Evolutionary conservation across 2,329 filamentous ascomycete species (phyloP).

Genomic region (Fusarium multiceps): DNA sequence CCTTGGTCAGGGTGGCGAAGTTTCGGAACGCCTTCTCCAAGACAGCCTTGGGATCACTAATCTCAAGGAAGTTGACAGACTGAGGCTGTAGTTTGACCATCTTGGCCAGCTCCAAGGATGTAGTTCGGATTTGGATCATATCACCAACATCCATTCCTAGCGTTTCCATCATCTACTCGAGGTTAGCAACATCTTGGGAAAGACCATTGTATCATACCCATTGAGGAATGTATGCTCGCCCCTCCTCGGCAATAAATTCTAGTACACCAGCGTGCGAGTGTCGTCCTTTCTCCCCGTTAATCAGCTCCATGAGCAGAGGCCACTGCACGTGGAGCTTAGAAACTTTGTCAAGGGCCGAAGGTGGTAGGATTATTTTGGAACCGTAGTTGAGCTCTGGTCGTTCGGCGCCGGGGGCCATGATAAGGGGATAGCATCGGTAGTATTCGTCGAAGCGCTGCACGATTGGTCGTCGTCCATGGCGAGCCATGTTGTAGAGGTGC

Average conservation of each 20-base stretch:
- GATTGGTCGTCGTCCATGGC: slow-evolving; percentile 60
- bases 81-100: slow-evolving; percentile 98
- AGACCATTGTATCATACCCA: slow-evolving; percentile 70
- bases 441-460: slow-evolving; percentile 94
- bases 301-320: slow-evolving; percentile 95
- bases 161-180: slow-evolving; percentile 86
- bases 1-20: slow-evolving; percentile 92
- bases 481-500: slow-evolving; percentile 62
- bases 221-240: slow-evolving; percentile 93
- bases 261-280: slow-evolving; percentile 94
- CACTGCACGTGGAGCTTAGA: slow-evolving; percentile 96
- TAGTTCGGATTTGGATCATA: slow-evolving; percentile 93
- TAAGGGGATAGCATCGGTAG: slow-evolving; percentile 95
- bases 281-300: slow-evolving; percentile 83
- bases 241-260: slow-evolving; percentile 97
- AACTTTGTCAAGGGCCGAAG: slow-evolving; percentile 95
- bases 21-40: slow-evolving; percentile 96
- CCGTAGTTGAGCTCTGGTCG: slow-evolving; percentile 92
- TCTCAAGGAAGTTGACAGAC: slow-evolving; percentile 92
- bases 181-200: slow-evolving; percentile 35
- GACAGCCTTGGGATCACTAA: slow-evolving; percentile 96
- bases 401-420: slow-evolving; percentile 92
- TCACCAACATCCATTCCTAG: slow-evolving; percentile 91
- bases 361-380: slow-evolving; percentile 97
- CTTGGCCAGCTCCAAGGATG: slow-evolving; percentile 87